Evolutionary conservation across 345 rosid species (phyloP).

Genomic region (Citrus trifoliata): DNA sequence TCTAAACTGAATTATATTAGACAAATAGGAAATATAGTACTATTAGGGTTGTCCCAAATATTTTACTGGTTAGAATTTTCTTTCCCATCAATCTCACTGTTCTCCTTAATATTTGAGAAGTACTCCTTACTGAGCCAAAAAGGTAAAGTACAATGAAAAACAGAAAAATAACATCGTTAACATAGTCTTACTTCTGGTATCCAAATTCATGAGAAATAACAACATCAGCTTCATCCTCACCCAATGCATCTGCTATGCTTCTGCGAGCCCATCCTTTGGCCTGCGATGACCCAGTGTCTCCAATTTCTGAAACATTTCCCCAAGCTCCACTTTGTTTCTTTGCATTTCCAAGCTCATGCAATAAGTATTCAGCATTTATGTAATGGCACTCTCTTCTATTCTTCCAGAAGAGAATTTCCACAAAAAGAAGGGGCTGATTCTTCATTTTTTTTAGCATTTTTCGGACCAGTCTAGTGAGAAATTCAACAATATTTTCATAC

Average conservation of each 20-base stretch:
- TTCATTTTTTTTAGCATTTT: slow-evolving; percentile 84
- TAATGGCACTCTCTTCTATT: slow-evolving; percentile 80
- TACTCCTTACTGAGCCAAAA: background rate
- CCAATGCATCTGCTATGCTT: slow-evolving; percentile 94
- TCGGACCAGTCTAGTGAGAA: slow-evolving; percentile 59
- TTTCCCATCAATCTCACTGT: slow-evolving; percentile 15
- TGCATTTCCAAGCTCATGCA: slow-evolving; percentile 71
- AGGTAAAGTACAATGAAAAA: background rate
- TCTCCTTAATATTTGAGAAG: background rate
- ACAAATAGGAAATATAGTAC: background rate
- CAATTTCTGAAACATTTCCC: slow-evolving; percentile 35
- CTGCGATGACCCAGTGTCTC: slow-evolving; percentile 39
- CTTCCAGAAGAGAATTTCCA: slow-evolving; percentile 92
- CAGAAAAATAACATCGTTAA: background rate
- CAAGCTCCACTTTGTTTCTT: slow-evolving; percentile 48
- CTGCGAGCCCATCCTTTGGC: slow-evolving; percentile 56
- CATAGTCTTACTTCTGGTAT: slow-evolving; percentile 44
- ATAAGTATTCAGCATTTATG: slow-evolving; percentile 78
- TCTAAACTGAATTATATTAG: background rate
- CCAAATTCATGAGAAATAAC: slow-evolving; percentile 57
- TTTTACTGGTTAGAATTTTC: slow-evolving; percentile 19
- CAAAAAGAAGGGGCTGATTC: slow-evolving; percentile 85
- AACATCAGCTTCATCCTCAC: slow-evolving; percentile 98
- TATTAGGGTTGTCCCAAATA: background rate
- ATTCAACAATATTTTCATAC: slow-evolving; percentile 52